Evolutionary conservation across 202 grass and related monocot species (phyloP), one percentile per base, ranked within the genome.

Genomic region (Tripidium arundinaceum): DNA sequence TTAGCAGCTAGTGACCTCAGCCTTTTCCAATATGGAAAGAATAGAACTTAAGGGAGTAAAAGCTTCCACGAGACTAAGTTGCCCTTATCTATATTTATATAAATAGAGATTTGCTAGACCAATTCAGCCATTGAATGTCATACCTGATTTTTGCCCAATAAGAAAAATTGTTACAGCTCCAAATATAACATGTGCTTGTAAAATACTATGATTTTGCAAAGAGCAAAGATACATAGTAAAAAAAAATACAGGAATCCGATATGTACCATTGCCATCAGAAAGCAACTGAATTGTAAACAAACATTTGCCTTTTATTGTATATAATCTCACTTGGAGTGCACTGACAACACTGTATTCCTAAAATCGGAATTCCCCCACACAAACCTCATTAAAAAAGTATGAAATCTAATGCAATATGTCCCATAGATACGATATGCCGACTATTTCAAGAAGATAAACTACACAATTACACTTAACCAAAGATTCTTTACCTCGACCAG

Each of bases 401-500:
- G 19, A 4, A 41, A 70, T 46, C 27, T 70, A 24, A 13, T 28
- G 40, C 13, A 47, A 70, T 10, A n/a, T n/a, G 18, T 47, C 7
- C 28, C 42, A 72, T 31, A 72, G 18, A 72, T 49, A 71, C 15
- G 1, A 72, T 72, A 72, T 72, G 27, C 43, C 16, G 8, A 34
- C 28, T 67, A 74, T 24, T 39, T 79, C 36, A 5, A 67, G 27
- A 5, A 68, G 38, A 71, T 39, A 68, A 62, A 25, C 47, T 74
- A 41, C 33, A 57, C 54, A 61, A 58, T 83, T 78, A 74, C 40
- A 83, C 45, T 29, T 9, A 49, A 67, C 29, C 74, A 50, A 14
- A 49, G 7, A 36, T 62, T 74, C 16, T 31, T 68, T 79, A 46
- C 70, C 67, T 67, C 65, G 61, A 83, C 68, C 39, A 83, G 29